Conservation (phyloP, 345 rosid species). For the Aegle marmelos region DNA sequence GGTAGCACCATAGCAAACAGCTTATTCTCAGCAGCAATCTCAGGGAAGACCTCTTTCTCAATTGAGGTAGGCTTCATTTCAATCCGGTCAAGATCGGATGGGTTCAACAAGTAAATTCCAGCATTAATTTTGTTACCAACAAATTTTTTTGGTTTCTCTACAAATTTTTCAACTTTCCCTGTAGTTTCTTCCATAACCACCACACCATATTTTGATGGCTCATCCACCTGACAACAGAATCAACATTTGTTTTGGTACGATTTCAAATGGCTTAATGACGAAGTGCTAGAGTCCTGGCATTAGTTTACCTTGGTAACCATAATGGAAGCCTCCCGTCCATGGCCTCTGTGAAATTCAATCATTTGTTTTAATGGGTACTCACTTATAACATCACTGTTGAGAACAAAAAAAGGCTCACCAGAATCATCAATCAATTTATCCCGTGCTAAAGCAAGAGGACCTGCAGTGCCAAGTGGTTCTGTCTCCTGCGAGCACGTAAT, state of each 20-base stretch:
- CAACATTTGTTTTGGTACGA: neutral
- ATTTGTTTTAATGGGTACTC: slow-evolving; percentile 70
- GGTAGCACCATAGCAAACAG: slow-evolving; percentile 76
- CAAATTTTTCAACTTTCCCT: slow-evolving; percentile 63
- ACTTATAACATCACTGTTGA: slow-evolving; percentile 81
- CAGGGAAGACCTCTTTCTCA: slow-evolving; percentile 84
- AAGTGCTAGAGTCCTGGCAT: neutral
- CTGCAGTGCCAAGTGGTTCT: slow-evolving; percentile 86
- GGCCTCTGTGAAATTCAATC: slow-evolving; percentile 66
- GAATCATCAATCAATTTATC: slow-evolving; percentile 60
- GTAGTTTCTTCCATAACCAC: slow-evolving; percentile 71
- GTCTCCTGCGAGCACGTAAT: slow-evolving; percentile 84
- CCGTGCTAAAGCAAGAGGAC: slow-evolving; percentile 77
- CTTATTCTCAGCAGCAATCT: slow-evolving; percentile 61
- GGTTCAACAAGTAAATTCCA: slow-evolving; percentile 70
- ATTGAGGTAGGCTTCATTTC: slow-evolving; percentile 73
- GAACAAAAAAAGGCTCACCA: slow-evolving; percentile 75
- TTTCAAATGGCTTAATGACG: neutral
- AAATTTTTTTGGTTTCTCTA: slow-evolving; percentile 72
- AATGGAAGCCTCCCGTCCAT: slow-evolving; percentile 79
- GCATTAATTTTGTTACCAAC: slow-evolving; percentile 89
- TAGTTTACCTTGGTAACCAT: slow-evolving; percentile 74
- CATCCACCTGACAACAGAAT: slow-evolving; percentile 52
- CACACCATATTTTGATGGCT: slow-evolving; percentile 85
- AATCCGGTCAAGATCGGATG: slow-evolving; percentile 68